Base-by-base conservation (phyloP, 352 stramenopile species). In the Phytophthora capsici region DNA sequence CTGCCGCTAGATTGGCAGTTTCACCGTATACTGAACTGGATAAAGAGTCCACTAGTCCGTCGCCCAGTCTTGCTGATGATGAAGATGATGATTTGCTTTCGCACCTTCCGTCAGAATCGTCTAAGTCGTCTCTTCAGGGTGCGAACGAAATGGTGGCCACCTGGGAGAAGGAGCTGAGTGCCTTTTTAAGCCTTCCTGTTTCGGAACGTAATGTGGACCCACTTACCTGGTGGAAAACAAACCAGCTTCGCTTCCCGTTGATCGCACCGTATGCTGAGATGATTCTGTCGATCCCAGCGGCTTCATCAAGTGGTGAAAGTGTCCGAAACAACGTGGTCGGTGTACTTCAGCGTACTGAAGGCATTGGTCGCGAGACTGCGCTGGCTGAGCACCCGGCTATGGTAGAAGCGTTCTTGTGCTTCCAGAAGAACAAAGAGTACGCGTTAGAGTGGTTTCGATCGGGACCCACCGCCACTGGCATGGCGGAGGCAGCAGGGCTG, bases 401-500 rank as follows among this genome's bases (percentile, higher is more conserved):
- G 34, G 54, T 90, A n/a, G 82, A 93, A 50, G 80, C 82, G 47
- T 91, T 88, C 52, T 34, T 94, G 40, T 88, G 78, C 67, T 94
- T 94, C 63, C 86, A 94, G 62, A 88, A 88, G 69, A 94, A 94
- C 72, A 89, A 89, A 60, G 66, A 86, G 19, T 86, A 78, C 38
- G 86, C 80, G 4, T 51, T 93, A 20, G 86, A 94, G 62, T 91
- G 84, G 82, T 91, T 94, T 76, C 77, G 78, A 53, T 85, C 73
- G 47, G 75, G 74, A 17, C 47, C 66, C 9, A 75, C 22, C 13
- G 51, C 71, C 16, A 76, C 47, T 9, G 58, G 52, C 14, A 66
- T 77, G n/a, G 63, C 54, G 5, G 67, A 73, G 23, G 48, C 57
- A 19, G 47, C 59, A 23, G 60, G 62, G 6, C 14, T 78, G 28